These are phyloP conservation scores for Ceratobasidium theobromae DNA, from an alignment of 1,284 basidiomycete species.

Conservation along the genomic window DNA sequence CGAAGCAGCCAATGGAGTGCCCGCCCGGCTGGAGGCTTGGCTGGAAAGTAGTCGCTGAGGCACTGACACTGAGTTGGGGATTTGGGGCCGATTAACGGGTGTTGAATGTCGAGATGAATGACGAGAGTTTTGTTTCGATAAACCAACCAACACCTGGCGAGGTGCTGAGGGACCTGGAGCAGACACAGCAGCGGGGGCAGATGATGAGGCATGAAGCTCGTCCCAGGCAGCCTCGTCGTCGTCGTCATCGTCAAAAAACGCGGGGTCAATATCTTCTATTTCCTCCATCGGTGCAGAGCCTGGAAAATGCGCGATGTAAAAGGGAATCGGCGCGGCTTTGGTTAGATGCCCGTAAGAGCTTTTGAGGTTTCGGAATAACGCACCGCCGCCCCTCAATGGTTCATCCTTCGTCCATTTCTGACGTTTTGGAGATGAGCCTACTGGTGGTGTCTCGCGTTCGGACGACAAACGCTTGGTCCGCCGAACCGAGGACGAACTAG, in stretches of 20 bases:
- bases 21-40: background rate
- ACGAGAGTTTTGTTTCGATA: background rate
- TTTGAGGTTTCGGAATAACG: background rate
- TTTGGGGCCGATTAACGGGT: background rate
- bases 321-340: too few relatives aligned
- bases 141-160: background rate
- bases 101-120: background rate
- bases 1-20: background rate
- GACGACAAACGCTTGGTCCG: conserved; percentile 9
- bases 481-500: background rate
- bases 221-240: conserved; percentile 14
- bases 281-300: background rate
- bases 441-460: background rate
- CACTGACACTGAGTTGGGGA: background rate
- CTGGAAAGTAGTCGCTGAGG: conserved; percentile 1
- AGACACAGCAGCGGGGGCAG: conserved; percentile 5
- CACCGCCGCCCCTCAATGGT: background rate
- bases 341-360: too few relatives aligned
- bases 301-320: too few relatives aligned
- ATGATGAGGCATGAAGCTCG: conserved; percentile 10
- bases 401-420: background rate
- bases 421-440: conserved; percentile 9
- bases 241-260: background rate
- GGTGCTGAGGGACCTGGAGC: background rate
- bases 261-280: background rate